Conservation (phyloP, 345 rosid species). For the Barbarea vulgaris region DNA sequence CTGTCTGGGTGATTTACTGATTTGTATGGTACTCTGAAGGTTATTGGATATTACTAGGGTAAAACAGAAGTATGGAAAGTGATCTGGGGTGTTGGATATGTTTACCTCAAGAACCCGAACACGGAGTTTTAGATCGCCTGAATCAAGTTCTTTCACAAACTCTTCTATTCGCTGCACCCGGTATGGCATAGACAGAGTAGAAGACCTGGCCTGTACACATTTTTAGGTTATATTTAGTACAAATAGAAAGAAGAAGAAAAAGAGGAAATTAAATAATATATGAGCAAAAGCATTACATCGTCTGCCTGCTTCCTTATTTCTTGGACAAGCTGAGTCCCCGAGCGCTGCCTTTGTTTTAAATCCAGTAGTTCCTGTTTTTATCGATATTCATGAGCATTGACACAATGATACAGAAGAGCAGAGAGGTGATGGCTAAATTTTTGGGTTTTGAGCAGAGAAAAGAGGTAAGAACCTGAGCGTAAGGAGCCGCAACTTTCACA, state of each 20-base stretch:
- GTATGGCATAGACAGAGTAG: constrained; percentile 84
- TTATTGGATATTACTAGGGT: not conserved
- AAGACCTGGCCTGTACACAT: constrained; percentile 68
- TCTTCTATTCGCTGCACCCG: constrained; percentile 85
- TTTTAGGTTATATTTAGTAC: constrained; percentile 23
- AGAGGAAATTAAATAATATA: not conserved
- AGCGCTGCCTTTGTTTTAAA: constrained; percentile 46
- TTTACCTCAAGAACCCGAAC: constrained; percentile 95
- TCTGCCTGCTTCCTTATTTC: constrained; percentile 88
- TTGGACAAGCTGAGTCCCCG: constrained; percentile 72
- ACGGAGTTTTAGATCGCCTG: constrained; percentile 88
- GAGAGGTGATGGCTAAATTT: not conserved
- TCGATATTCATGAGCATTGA: constrained; percentile 18
- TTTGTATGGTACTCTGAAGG: not conserved
- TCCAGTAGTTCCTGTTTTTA: constrained; percentile 81
- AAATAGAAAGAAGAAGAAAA: not conserved
- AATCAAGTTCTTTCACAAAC: constrained; percentile 82
- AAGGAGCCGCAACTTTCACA: constrained; percentile 87
- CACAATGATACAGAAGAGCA: not conserved
- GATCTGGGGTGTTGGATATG: not conserved
- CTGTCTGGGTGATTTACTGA: not conserved
- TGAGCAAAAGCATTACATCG: constrained; percentile 52
- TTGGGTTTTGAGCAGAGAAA: constrained; percentile 6
- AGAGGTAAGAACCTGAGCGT: constrained; percentile 66
- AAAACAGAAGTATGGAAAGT: not conserved